Evolutionary conservation across 2,329 filamentous ascomycete species (phyloP).

Genomic region (Exophiala dermatitidis): DNA sequence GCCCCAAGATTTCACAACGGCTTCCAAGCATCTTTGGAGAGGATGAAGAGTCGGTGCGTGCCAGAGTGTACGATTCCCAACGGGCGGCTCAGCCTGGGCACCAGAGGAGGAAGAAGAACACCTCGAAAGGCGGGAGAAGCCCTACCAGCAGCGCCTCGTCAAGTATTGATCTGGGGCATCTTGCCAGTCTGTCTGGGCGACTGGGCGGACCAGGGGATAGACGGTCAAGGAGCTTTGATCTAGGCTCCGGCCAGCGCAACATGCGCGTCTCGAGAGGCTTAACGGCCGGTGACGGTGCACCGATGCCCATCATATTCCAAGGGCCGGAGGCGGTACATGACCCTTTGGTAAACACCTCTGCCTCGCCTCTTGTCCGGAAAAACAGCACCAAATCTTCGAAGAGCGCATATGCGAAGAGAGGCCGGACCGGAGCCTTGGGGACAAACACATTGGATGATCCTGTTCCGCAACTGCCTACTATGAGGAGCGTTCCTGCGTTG

Average conservation of each 20-base stretch:
- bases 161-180: slow-evolving; percentile 64
- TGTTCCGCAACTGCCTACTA: slow-evolving; percentile 17
- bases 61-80: slow-evolving; percentile 32
- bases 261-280: slow-evolving; percentile 3
- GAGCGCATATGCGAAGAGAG: slow-evolving; percentile 33
- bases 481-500: slow-evolving; percentile 26
- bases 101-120: slow-evolving; percentile 39
- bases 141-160: slow-evolving; percentile 71
- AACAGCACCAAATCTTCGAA: slow-evolving; percentile 41
- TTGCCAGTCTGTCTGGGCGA: slow-evolving; percentile 19
- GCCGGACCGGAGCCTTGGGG: slow-evolving; percentile 36
- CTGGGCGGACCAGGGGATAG: slow-evolving; percentile 29
- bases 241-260: slow-evolving; percentile 33
- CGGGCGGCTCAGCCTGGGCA: slow-evolving; percentile 27
- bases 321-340: slow-evolving; percentile 59
- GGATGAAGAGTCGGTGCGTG: slow-evolving; percentile 36
- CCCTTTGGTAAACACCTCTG: slow-evolving; percentile 29
- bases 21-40: slow-evolving; percentile 55
- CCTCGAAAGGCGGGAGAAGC: slow-evolving; percentile 44
- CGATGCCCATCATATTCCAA: slow-evolving; percentile 73
- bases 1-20: slow-evolving; percentile 41
- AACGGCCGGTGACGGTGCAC: slow-evolving; percentile 60
- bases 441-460: slow-evolving; percentile 28
- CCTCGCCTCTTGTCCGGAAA: slow-evolving; percentile 33
- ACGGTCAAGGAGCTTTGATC: slow-evolving; percentile 42